Evolutionary conservation across 78 protist species (phyloP).

Genomic region (Dictyostelium capitatum): DNA sequence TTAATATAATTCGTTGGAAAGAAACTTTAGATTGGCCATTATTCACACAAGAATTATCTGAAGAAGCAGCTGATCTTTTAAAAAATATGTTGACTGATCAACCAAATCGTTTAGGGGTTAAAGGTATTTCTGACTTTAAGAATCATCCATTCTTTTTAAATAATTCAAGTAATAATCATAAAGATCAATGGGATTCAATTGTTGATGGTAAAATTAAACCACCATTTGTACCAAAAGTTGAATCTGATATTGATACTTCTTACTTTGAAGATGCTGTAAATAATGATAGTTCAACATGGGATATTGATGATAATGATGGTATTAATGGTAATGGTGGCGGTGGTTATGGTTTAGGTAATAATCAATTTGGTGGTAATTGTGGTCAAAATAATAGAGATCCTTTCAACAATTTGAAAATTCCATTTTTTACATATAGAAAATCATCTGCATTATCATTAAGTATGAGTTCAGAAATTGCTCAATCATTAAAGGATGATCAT

Average conservation of each 20-base stretch:
- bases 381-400: constrained; percentile 30
- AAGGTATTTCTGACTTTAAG: constrained; percentile 85
- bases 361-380: too few relatives aligned
- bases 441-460: constrained; percentile 36
- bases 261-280: constrained; percentile 81
- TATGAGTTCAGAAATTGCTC: constrained; percentile 6
- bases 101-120: constrained; percentile 56
- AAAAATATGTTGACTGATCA: constrained; percentile 79
- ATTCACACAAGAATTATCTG: constrained; percentile 59
- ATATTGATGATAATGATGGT: constrained; percentile 8
- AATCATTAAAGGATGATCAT: background rate
- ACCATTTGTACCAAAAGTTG: constrained; percentile 83
- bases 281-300: constrained; percentile 58
- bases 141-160: constrained; percentile 93
- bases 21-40: constrained; percentile 63
- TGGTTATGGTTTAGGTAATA: constrained; percentile 6
- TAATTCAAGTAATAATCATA: constrained; percentile 82
- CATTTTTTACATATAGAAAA: constrained; percentile 73
- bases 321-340: background rate
- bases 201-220: constrained; percentile 14
- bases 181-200: constrained; percentile 9
- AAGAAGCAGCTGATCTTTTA: constrained; percentile 85
- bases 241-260: constrained; percentile 80
- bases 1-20: constrained; percentile 78
- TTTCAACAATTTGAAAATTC: constrained; percentile 56